Base-by-base conservation (phyloP, 176 grass and related monocot genomes). In the Rhipidocladum racemiflorum region DNA sequence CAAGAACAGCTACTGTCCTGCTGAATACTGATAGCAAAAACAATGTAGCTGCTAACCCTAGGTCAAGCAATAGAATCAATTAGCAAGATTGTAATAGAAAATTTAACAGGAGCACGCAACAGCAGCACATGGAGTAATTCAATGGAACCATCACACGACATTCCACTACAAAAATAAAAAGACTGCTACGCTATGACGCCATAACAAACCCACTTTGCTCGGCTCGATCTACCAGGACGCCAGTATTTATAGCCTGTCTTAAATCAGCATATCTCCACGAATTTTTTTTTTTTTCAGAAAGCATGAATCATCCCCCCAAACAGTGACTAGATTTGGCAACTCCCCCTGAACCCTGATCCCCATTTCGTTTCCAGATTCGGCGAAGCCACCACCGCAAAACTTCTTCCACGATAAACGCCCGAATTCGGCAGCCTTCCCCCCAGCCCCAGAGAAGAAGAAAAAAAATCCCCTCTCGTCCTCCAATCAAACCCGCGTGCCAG, bases 291-390 rank as follows among this genome's bases (percentile, higher is more conserved):
- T 75, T 24, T 34, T 9, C 18, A 17, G 14, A 67, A 61, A 82
- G n/a, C 27, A 21, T 42, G 60, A 21, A 78, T 66, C 66, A 60
- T 32, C 30, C 65, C 32, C 36, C 50, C 3, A 14, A 42, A 40
- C 63, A 81, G 72, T 68, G 32, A 35, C 66, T 68, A 86, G 79
- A 90, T 90, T 82, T 9, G 72, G 66, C 39, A 77, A 43, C 10
- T 10, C 64, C 5, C 50, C 20, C 45, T 21, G 78, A 82, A 86
- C 83, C 87, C 83, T 21, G 78, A 82, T 90, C 83, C 87, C 83
- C 83, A 90, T 83, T 83, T 29, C 23, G 73, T 46, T 83, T 83
- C 30, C 73, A 74, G 74, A 79, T 83, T 90, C 65, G 23, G 72
- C 65, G 72, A 63, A 69, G 42, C 35, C 34, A 0, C 32, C 0